phyloP scores from a whole-genome alignment of 805 yeast species.

The Sporopachydermia lactativora region DNA sequence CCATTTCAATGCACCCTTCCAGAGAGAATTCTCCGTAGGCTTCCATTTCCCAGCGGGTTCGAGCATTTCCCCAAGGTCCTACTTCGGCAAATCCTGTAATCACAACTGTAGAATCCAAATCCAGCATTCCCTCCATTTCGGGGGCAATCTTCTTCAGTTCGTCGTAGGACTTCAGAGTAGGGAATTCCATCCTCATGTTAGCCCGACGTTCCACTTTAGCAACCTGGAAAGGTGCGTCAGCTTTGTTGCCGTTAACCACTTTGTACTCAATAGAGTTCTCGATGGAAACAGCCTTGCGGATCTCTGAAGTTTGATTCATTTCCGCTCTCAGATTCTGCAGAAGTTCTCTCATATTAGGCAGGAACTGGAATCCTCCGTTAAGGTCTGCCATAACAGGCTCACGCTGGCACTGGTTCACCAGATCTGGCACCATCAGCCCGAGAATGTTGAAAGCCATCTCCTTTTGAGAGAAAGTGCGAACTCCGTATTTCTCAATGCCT shows the following conservation, averaged over 20 bases:
- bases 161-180: slow-evolving; percentile 63
- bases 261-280: slow-evolving; percentile 84
- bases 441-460: slow-evolving; percentile 98
- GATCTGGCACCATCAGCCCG: slow-evolving; percentile 82
- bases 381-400: slow-evolving; percentile 95
- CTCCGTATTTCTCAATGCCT: slow-evolving; percentile 91
- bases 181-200: slow-evolving; percentile 89
- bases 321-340: slow-evolving; percentile 65
- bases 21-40: slow-evolving; percentile 86
- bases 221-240: slow-evolving; percentile 74
- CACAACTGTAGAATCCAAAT: slow-evolving; percentile 82
- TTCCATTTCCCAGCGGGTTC: slow-evolving; percentile 99
- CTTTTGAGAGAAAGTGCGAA: slow-evolving; percentile 94
- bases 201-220: slow-evolving; percentile 85
- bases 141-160: slow-evolving; percentile 50
- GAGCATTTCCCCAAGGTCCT: slow-evolving; percentile 98
- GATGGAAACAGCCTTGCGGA: slow-evolving; percentile 88
- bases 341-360: slow-evolving; percentile 82
- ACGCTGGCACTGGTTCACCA: slow-evolving; percentile 78
- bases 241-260: slow-evolving; percentile 74
- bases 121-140: slow-evolving; percentile 79
- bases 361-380: slow-evolving; percentile 95
- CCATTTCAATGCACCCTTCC: slow-evolving; percentile 98
- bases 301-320: slow-evolving; percentile 69
- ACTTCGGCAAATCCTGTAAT: slow-evolving; percentile 98